Evolutionary conservation across 1,284 basidiomycete genomes (phyloP).

Genomic region (Xerocomus nothofagi): DNA sequence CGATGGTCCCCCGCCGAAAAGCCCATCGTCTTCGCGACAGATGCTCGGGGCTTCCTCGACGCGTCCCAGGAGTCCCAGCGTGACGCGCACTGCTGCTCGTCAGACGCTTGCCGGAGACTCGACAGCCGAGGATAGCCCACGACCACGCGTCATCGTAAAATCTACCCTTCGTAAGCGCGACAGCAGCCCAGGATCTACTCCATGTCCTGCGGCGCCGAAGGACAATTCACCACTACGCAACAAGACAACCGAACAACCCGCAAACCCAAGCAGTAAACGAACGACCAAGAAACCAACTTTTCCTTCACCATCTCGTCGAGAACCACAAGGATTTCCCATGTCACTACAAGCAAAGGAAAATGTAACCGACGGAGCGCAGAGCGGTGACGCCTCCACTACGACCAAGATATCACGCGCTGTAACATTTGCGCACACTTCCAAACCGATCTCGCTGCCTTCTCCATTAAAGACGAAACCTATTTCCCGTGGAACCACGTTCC

Average conservation of each 20-base stretch:
- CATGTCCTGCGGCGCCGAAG: slow-evolving; percentile 9
- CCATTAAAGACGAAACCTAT: slow-evolving; percentile 15
- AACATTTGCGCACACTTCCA: background rate
- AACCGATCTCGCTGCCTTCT: slow-evolving; percentile 25
- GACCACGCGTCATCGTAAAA: slow-evolving; percentile 7
- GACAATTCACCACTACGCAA: slow-evolving; percentile 1
- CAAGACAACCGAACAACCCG: slow-evolving; percentile 9
- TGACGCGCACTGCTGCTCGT: background rate
- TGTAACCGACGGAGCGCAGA: slow-evolving; percentile 14
- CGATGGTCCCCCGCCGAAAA: background rate
- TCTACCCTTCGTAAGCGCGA: background rate
- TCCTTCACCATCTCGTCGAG: slow-evolving; percentile 11
- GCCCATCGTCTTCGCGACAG: slow-evolving; percentile 3
- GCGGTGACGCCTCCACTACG: slow-evolving; percentile 15
- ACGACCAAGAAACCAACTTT: slow-evolving; percentile 5
- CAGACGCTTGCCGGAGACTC: background rate
- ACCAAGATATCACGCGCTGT: slow-evolving; percentile 18
- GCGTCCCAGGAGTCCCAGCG: slow-evolving; percentile 2
- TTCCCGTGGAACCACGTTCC: slow-evolving; percentile 23
- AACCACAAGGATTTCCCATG: slow-evolving; percentile 30
- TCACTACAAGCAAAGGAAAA: slow-evolving; percentile 26
- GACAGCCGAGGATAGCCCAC: background rate
- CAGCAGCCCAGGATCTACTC: slow-evolving; percentile 22
- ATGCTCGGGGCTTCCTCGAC: background rate
- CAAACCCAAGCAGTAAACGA: background rate